Evolutionary conservation across 257 asterid species (phyloP).

Genomic region (Scutellaria minor): DNA sequence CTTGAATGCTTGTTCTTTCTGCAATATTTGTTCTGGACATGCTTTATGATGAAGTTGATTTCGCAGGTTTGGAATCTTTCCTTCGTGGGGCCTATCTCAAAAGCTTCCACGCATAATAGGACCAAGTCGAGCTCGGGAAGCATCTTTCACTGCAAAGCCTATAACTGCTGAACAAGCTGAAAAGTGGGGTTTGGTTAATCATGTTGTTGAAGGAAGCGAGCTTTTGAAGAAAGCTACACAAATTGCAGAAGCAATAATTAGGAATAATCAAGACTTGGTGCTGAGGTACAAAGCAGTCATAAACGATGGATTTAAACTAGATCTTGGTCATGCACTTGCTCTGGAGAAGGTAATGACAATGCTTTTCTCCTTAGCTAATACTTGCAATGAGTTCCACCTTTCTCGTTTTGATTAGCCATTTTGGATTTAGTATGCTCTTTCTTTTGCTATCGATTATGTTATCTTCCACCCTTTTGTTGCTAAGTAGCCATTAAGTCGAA

Average conservation of each 20-base stretch:
- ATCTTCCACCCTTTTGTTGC: neutral
- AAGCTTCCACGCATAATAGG: slow-evolving; percentile 91
- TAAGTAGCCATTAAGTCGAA: neutral
- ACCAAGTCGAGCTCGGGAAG: slow-evolving; percentile 86
- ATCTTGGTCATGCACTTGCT: slow-evolving; percentile 74
- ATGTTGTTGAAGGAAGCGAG: slow-evolving; percentile 77
- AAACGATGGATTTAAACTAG: slow-evolving; percentile 81
- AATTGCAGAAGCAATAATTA: slow-evolving; percentile 82
- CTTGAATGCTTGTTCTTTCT: neutral
- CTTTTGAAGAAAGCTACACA: slow-evolving; percentile 73
- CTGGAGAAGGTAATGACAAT: slow-evolving; percentile 75
- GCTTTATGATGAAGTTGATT: slow-evolving; percentile 26
- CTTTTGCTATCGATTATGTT: neutral
- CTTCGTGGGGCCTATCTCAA: slow-evolving; percentile 98
- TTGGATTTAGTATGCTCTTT: neutral
- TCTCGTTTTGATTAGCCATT: neutral
- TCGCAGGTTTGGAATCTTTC: slow-evolving; percentile 93
- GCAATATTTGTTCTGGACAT: neutral
- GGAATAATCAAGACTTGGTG: slow-evolving; percentile 83
- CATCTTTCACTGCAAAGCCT: slow-evolving; percentile 69
- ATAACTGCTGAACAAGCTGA: slow-evolving; percentile 91
- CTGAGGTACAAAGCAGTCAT: slow-evolving; percentile 78
- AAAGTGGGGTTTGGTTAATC: slow-evolving; percentile 91
- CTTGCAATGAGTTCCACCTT: neutral
- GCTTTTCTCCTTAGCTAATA: slow-evolving; percentile 6